Conservation (phyloP, 2,329 filamentous ascomycete species). For the Atkinsonella hypoxylon region DNA sequence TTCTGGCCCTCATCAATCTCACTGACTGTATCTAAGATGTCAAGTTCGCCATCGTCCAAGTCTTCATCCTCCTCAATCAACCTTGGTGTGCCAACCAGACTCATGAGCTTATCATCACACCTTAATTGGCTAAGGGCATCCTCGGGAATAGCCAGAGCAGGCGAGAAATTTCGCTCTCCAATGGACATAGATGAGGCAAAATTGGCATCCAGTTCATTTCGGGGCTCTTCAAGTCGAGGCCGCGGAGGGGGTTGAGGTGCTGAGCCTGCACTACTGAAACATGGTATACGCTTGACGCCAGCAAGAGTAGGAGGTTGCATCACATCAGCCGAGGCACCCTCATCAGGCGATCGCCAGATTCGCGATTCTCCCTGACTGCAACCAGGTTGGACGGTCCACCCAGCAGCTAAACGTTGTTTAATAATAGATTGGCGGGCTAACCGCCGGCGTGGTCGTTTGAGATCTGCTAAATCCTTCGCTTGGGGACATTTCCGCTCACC, state of each 20-base stretch:
- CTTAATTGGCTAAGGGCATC: background rate
- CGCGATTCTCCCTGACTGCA: background rate
- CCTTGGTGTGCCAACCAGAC: background rate
- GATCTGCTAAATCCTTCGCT: too few relatives aligned
- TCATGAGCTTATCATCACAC: background rate
- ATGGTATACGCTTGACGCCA: background rate
- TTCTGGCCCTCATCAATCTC: background rate
- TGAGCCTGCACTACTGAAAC: background rate
- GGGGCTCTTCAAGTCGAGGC: background rate
- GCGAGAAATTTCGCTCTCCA: background rate
- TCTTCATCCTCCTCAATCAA: background rate
- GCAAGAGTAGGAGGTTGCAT: background rate
- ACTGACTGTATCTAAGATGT: background rate
- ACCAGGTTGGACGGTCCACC: background rate
- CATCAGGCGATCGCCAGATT: background rate
- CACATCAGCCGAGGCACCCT: background rate
- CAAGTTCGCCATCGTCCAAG: background rate
- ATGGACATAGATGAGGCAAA: background rate
- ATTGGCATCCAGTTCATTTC: background rate
- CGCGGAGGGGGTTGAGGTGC: background rate
- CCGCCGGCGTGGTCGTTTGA: background rate
- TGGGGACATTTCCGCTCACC: too few relatives aligned
- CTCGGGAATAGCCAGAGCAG: background rate
- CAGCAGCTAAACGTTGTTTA: background rate
- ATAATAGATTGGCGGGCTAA: background rate